Percentiles rank a stretch among this genome's conserved stretches.
These are phyloP conservation scores for Athelia sp. DNA, from an alignment of 1,284 basidiomycete genomes.

Conservation along the genomic window DNA sequence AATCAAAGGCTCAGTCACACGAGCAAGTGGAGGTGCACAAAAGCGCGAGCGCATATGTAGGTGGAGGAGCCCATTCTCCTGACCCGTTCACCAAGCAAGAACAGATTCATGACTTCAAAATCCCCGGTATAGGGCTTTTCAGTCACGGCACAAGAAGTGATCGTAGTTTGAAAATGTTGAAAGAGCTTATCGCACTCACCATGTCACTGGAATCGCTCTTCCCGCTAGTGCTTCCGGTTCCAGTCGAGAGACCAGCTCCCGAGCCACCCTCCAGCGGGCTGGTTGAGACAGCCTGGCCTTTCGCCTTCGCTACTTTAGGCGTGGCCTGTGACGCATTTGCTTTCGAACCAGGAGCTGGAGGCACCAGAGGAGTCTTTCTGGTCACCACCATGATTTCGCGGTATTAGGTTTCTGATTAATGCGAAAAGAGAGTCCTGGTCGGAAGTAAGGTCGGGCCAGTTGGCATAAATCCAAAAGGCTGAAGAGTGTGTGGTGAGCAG, in stretches of 20 bases:
- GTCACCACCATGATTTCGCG: conserved; percentile 54
- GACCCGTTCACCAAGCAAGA: neutral
- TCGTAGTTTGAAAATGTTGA: neutral
- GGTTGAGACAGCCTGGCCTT: conserved; percentile 15
- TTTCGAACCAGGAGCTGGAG: conserved; percentile 44
- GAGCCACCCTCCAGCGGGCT: conserved; percentile 4
- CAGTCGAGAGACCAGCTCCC: neutral
- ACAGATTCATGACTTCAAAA: neutral
- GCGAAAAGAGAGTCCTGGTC: no score
- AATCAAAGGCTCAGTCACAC: neutral
- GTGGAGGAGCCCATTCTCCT: neutral
- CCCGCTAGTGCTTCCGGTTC: conserved; percentile 3
- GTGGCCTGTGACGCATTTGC: conserved; percentile 48
- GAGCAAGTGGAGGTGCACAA: neutral
- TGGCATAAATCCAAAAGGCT: no score
- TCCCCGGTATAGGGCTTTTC: neutral
- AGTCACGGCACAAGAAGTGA: conserved; percentile 1
- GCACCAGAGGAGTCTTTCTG: conserved; percentile 48
- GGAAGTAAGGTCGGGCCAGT: no score
- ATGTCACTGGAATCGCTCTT: conserved; percentile 5
- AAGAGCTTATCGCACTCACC: conserved; percentile 17
- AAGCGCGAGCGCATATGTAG: neutral
- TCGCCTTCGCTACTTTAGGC: conserved; percentile 37
- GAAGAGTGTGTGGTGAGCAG: no score
- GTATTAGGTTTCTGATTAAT: neutral